Percentiles rank a stretch among this genome's conserved stretches.
Conservation (phyloP, 2,329 filamentous ascomycete genomes). For the Trichoderma brevicompactum region DNA sequence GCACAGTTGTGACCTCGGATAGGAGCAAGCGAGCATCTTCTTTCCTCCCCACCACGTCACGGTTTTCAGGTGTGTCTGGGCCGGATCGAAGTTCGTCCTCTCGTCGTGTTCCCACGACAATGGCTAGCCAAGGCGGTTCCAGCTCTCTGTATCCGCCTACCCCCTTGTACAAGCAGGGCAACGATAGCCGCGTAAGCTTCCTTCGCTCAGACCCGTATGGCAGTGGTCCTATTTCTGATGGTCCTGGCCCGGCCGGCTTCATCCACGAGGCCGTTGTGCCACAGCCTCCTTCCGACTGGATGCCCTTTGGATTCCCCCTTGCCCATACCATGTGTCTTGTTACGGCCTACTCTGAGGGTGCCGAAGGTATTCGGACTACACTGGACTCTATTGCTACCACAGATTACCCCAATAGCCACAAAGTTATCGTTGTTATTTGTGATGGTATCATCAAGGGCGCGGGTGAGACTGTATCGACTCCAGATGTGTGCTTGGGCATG, state of each 20-base stretch:
- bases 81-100: conserved; percentile 62
- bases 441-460: conserved; percentile 97
- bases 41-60: conserved; percentile 90
- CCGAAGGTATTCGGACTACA: conserved; percentile 88
- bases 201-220: conserved; percentile 62
- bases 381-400: conserved; percentile 96
- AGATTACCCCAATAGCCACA: conserved; percentile 99
- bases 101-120: conserved; percentile 76
- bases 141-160: conserved; percentile 72
- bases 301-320: conserved; percentile 93
- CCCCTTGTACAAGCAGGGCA: conserved; percentile 68
- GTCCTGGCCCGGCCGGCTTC: conserved; percentile 85
- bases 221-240: conserved; percentile 63
- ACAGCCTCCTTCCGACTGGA: conserved; percentile 94
- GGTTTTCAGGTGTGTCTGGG: conserved; percentile 90
- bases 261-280: conserved; percentile 96
- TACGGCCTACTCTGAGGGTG: conserved; percentile 95
- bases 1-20: conserved; percentile 67
- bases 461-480: conserved; percentile 83
- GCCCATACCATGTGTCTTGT: conserved; percentile 94
- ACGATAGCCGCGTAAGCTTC: conserved; percentile 68
- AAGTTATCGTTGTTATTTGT: conserved; percentile 93
- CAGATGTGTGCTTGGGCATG: conserved; percentile 89
- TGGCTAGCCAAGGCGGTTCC: conserved; percentile 85
- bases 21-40: conserved; percentile 80